These are phyloP conservation scores for Anacardium occidentale DNA, from an alignment of 345 rosid genomes.

Conservation along the genomic window DNA sequence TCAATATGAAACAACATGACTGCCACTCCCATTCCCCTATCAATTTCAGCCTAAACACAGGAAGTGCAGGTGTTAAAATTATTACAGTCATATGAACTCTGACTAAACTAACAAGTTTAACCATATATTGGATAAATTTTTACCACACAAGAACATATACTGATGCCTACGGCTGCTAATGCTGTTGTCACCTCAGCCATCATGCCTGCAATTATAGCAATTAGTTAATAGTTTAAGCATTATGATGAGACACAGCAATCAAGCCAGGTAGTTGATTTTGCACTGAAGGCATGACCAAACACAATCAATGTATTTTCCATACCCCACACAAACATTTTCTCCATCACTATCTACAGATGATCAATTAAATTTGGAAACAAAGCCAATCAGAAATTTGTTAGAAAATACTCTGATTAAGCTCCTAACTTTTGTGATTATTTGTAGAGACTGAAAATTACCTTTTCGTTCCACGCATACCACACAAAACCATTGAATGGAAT, in stretches of 20 bases:
- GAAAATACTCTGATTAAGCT: not conserved
- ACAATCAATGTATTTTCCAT: not conserved
- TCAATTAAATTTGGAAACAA: not conserved
- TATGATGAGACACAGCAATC: not conserved
- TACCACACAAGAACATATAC: constrained; percentile 88
- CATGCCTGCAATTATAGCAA: constrained; percentile 47
- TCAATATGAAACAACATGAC: constrained; percentile 90
- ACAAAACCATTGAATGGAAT: constrained; percentile 84
- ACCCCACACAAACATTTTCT: not conserved
- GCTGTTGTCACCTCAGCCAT: constrained; percentile 87
- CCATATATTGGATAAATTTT: not conserved
- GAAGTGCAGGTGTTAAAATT: constrained; percentile 13
- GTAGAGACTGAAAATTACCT: constrained; percentile 47
- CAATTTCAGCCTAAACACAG: constrained; percentile 70
- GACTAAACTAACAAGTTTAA: constrained; percentile 11
- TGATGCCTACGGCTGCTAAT: constrained; percentile 61
- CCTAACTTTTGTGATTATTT: not conserved
- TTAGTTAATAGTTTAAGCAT: constrained; percentile 11
- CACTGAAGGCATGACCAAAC: not conserved
- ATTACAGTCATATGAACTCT: not conserved
- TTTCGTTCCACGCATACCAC: constrained; percentile 82
- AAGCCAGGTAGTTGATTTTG: not conserved
- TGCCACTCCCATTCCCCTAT: constrained; percentile 87
- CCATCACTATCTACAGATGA: not conserved
- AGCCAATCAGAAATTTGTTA: not conserved